Percentiles rank a stretch among this genome's conserved stretches.
Conservation (phyloP, 2,329 filamentous ascomycete genomes). For the Didymella glomerata region DNA sequence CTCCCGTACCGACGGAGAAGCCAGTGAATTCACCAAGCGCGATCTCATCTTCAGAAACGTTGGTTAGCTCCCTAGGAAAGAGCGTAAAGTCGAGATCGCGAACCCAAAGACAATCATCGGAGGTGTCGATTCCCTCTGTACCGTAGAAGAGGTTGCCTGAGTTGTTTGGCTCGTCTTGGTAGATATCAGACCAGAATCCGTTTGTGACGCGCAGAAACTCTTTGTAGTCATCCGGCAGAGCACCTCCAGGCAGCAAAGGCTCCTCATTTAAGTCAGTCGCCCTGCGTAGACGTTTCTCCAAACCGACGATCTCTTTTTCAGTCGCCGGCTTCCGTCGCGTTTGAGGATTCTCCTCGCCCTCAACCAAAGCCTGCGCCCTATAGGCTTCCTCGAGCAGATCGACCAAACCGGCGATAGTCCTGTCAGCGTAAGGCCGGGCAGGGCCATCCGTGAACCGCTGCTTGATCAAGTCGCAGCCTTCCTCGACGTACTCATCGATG, state of each 20-base stretch:
- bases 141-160: neutral
- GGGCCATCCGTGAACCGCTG: neutral
- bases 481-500: neutral
- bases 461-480: neutral
- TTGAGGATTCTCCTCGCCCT: neutral
- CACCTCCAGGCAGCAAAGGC: neutral
- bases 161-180: neutral
- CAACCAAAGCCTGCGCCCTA: neutral
- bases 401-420: neutral
- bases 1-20: neutral
- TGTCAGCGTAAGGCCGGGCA: neutral
- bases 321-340: neutral
- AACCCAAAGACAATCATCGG: neutral
- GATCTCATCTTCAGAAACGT: neutral
- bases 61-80: neutral
- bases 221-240: neutral
- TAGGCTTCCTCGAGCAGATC: neutral
- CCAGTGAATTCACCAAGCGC: neutral
- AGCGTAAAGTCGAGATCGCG: neutral
- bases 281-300: neutral
- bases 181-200: neutral
- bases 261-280: neutral
- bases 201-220: neutral
- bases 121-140: neutral
- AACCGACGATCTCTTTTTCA: neutral